phyloP scores from a whole-genome alignment of 441 rosid species.

The Metrosideros polymorpha region DNA sequence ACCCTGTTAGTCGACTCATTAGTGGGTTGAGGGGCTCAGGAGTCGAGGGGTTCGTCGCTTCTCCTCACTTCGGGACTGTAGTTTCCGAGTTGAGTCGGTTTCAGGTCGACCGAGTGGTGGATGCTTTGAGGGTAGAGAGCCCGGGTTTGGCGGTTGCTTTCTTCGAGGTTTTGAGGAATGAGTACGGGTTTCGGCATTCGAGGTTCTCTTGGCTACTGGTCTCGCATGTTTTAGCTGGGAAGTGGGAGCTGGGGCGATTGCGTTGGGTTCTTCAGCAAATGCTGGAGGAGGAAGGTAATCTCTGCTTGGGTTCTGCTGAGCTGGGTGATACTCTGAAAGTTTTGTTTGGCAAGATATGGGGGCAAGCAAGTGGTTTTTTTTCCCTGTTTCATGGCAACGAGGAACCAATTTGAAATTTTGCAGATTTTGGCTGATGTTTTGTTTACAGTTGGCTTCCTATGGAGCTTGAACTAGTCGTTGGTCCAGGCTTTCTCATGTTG shows the following conservation, averaged over 20 bases:
- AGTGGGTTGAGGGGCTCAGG: slow-evolving; percentile 32
- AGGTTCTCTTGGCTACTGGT: slow-evolving; percentile 32
- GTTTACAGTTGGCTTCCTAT: neutral
- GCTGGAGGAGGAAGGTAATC: slow-evolving; percentile 49
- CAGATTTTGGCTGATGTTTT: neutral
- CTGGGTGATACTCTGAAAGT: neutral
- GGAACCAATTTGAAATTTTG: neutral
- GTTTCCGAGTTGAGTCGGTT: slow-evolving; percentile 22
- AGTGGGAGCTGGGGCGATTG: slow-evolving; percentile 39
- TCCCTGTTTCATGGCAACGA: neutral
- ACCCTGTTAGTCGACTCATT: slow-evolving; percentile 31
- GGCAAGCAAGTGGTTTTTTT: neutral
- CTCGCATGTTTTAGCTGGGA: slow-evolving; percentile 41
- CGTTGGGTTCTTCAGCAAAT: slow-evolving; percentile 31
- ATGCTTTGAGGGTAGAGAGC: slow-evolving; percentile 24
- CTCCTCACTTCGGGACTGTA: slow-evolving; percentile 17
- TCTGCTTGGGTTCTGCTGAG: neutral
- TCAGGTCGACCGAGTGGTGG: slow-evolving; percentile 40
- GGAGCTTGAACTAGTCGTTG: neutral
- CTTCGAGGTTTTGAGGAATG: slow-evolving; percentile 38
- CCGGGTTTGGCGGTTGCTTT: slow-evolving; percentile 41
- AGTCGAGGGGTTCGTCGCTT: slow-evolving; percentile 24
- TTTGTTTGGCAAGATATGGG: neutral
- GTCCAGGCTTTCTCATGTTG: slow-evolving; percentile 9
- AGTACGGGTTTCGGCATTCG: slow-evolving; percentile 50